Evolutionary conservation across 306 rosid species (phyloP).

Genomic region (Boehmeria nivea): DNA sequence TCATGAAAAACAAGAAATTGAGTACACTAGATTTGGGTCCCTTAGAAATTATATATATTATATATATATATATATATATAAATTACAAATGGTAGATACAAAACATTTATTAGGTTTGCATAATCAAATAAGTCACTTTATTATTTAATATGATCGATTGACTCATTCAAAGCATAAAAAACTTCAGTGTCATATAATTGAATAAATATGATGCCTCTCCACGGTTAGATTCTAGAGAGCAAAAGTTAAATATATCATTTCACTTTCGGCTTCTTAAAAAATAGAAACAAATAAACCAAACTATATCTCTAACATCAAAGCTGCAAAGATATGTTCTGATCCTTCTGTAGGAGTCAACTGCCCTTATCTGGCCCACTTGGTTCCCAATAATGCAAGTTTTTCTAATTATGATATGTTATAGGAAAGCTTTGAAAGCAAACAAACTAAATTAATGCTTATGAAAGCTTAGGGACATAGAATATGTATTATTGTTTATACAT

Average conservation of each 20-base stretch:
- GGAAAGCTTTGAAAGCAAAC: not conserved
- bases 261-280: conserved; percentile 7
- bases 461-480: conserved; percentile 11
- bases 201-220: conserved; percentile 6
- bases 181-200: conserved; percentile 2
- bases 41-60: too few relatives aligned
- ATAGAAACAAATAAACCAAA: not conserved
- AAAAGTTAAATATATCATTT: not conserved
- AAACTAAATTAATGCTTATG: not conserved
- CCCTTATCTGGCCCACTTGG: conserved; percentile 7
- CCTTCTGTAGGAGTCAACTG: conserved; percentile 11
- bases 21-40: too few relatives aligned
- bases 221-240: conserved; percentile 4
- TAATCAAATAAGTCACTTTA: not conserved
- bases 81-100: too few relatives aligned
- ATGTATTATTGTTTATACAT: not conserved
- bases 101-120: too few relatives aligned
- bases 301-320: conserved; percentile 18
- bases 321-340: conserved; percentile 19
- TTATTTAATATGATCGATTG: conserved; percentile 11
- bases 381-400: conserved; percentile 21
- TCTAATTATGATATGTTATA: not conserved
- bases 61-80: too few relatives aligned
- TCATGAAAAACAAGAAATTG: too few relatives aligned
- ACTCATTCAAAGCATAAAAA: conserved; percentile 14